Percentiles rank a stretch among this genome's conserved stretches.
Evolutionary conservation across 495 filamentous ascomycete species (phyloP).

Genomic region (Chaetomium cochliodes): DNA sequence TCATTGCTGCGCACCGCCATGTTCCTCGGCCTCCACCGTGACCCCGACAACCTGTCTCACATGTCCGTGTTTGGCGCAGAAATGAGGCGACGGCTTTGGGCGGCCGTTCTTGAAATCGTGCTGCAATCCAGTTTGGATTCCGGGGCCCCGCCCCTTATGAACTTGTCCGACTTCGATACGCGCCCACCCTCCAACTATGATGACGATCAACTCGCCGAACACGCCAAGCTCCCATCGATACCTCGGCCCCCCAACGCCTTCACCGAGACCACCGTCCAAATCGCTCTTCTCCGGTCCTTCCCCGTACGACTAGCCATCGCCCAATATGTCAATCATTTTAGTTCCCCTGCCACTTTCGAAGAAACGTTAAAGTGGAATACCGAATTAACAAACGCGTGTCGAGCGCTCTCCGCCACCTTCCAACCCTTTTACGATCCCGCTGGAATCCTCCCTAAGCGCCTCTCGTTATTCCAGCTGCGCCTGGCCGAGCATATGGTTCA

Average conservation of each 20-base stretch:
- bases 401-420: slow-evolving; percentile 34
- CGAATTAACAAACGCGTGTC: slow-evolving; percentile 39
- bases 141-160: slow-evolving; percentile 57
- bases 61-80: slow-evolving; percentile 55
- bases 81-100: slow-evolving; percentile 68
- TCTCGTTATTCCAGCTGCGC: slow-evolving; percentile 40
- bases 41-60: slow-evolving; percentile 47
- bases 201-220: slow-evolving; percentile 43
- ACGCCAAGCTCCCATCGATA: slow-evolving; percentile 19
- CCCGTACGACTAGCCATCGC: slow-evolving; percentile 39
- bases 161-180: slow-evolving; percentile 58
- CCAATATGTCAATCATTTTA: slow-evolving; percentile 40
- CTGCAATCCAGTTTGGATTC: slow-evolving; percentile 60
- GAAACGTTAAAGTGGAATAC: slow-evolving; percentile 42
- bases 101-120: slow-evolving; percentile 61
- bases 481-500: slow-evolving; percentile 44
- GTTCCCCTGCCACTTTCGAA: slow-evolving; percentile 33
- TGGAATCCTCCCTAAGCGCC: slow-evolving; percentile 34
- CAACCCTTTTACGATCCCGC: slow-evolving; percentile 39
- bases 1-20: slow-evolving; percentile 58
- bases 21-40: slow-evolving; percentile 61
- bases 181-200: slow-evolving; percentile 54
- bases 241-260: slow-evolving; percentile 32
- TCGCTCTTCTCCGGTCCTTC: slow-evolving; percentile 40
- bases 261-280: slow-evolving; percentile 42